phyloP scores from a whole-genome alignment of 1,284 basidiomycete genomes.

The Albatrellus sp. region DNA sequence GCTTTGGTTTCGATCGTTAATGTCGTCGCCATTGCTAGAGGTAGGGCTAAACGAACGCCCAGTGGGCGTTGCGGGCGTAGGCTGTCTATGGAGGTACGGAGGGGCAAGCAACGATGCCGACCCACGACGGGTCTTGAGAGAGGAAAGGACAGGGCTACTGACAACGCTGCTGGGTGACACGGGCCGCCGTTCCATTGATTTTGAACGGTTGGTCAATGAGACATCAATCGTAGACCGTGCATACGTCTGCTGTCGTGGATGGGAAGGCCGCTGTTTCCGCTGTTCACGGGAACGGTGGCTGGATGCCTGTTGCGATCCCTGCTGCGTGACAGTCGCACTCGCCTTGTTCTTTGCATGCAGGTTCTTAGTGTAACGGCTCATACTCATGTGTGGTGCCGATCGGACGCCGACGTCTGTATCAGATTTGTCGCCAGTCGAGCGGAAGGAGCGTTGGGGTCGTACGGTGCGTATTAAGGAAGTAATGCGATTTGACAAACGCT shows the following conservation, averaged over 20 bases:
- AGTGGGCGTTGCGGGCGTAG: not conserved
- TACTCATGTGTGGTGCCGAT: slow-evolving; percentile 14
- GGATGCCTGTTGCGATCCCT: not conserved
- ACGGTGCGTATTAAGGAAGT: slow-evolving; percentile 35
- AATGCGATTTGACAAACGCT: slow-evolving; percentile 28
- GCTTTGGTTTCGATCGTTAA: not conserved
- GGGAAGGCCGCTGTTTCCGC: no score
- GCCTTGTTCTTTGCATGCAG: not conserved
- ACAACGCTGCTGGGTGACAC: not conserved
- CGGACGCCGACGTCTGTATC: slow-evolving; percentile 20
- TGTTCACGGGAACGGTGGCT: no score
- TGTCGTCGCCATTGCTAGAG: not conserved
- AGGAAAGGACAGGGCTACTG: not conserved
- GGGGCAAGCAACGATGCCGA: slow-evolving; percentile 5
- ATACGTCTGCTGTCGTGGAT: not conserved
- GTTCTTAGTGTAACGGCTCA: slow-evolving; percentile 6
- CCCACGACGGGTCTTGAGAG: slow-evolving; percentile 6
- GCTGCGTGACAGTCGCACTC: not conserved
- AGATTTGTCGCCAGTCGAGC: slow-evolving; percentile 13
- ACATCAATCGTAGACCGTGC: not conserved
- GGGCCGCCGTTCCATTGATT: slow-evolving; percentile 1
- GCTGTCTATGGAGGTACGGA: slow-evolving; percentile 1
- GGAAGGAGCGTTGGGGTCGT: slow-evolving; percentile 25
- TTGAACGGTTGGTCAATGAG: not conserved
- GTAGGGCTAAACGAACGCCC: slow-evolving; percentile 9